phyloP scores from a whole-genome alignment of 1,284 basidiomycete species.

The Microbotryum scabiosae region DNA sequence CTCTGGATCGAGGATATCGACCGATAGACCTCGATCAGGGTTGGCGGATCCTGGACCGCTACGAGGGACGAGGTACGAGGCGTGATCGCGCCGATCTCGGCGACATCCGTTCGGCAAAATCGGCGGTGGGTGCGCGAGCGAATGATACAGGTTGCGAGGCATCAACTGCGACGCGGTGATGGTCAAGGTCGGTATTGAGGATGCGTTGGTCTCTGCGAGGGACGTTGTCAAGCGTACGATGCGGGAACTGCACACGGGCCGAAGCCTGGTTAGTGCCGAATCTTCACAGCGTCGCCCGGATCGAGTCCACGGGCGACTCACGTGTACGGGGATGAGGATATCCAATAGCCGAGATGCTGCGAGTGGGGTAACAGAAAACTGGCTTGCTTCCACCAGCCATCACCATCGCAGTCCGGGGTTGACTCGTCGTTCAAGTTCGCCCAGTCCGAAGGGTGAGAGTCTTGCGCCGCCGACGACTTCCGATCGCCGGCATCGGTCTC shows the following conservation, averaged over 20 bases:
- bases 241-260: conserved; percentile 15
- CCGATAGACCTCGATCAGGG: conserved; percentile 20
- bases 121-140: neutral
- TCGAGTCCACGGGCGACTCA: neutral
- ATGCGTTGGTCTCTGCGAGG: neutral
- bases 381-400: conserved; percentile 8
- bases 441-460: no score
- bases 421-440: neutral
- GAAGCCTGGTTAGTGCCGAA: neutral
- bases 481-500: neutral
- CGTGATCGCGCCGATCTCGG: neutral
- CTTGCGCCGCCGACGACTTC: no score
- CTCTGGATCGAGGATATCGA: conserved; percentile 15
- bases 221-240: conserved; percentile 13
- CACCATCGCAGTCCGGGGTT: neutral
- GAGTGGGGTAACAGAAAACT: conserved; percentile 13
- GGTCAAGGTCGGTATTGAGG: neutral
- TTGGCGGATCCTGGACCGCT: conserved; percentile 4
- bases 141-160: conserved; percentile 7
- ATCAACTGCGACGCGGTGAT: conserved; percentile 11
- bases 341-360: conserved; percentile 17
- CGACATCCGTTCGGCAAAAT: conserved; percentile 6
- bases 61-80: conserved; percentile 7
- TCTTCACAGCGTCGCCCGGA: neutral
- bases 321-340: conserved; percentile 19